Base-by-base conservation (phyloP, 371 early-diverging fungal genomes). In the Mortierella sp. region DNA sequence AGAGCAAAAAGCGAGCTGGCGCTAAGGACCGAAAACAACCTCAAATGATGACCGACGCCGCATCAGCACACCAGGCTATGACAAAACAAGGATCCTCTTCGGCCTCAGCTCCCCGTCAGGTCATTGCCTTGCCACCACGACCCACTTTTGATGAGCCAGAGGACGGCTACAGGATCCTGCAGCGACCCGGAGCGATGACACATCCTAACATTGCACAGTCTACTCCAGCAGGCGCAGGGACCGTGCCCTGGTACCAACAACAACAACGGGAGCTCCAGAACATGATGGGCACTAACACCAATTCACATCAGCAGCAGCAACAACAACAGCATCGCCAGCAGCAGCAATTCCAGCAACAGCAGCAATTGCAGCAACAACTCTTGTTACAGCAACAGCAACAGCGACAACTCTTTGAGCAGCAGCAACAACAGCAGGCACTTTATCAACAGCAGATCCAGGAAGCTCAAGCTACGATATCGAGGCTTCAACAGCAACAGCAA, bases 171-270 rank as follows among this genome's bases (percentile, higher is more conserved):
- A 80, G 72, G 38, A 87, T 87, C 28, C 42, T 87, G 50, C 83
- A 82, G 74, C 80, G 87, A 19, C 87, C 87, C 19, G 83, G 83
- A 34, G 68, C 31, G 34, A 19, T 52, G 38, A 16, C 82, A 26
- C 58, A 55, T 24, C 34, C 70, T 11, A 68, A 52, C 1, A 28
- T 6, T 0, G 16, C 50, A 26, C 74, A 60, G 9, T 63, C 73
- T 4, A n/a, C 75, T 0, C 24, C 73, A 1, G 78, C 80, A 57
- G 77, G 47, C 7, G 26, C 80, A 38, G 79, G 80, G 16, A 74
- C 86, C 13, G 75, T 87, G 13, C 87, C 87, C 31, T 87, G 87
- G 87, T 87, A 87, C 45, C 83, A 80, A 45, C 87, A 87, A 48
- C 87, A 87, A 38, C 87, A 87, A 13, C 79, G 87, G 10, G 83